Base-by-base conservation (phyloP, 805 yeast species). In the Debaryomyces hansenii region DNA sequence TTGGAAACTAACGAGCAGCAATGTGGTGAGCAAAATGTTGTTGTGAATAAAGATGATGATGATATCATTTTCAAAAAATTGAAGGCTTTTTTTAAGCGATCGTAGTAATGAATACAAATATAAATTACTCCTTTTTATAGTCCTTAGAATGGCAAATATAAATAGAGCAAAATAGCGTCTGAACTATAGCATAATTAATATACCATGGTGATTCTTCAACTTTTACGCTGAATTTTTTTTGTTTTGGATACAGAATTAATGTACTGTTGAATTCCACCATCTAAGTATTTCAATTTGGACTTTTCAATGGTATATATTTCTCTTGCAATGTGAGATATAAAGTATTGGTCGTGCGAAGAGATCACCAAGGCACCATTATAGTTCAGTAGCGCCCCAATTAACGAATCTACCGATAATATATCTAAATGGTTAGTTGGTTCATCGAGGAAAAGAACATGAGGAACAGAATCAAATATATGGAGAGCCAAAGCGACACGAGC, bases 371-470 rank as follows among this genome's bases (percentile, higher is more conserved):
- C 90, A 67, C 90, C 86, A 70, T 95, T 94, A 82, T 96, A 90
- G 59, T 95, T 88, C 78, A 83, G 82, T 79, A 90, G 82, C 91
- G 90, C 90, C 90, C 90, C 85, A 73, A 86, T 95, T 77, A 90
- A 84, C 97, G 97, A 90, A 67, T 94, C 95, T 66, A 90, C 97
- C 79, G 90, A 90, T 66, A 88, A 96, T 62, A 95, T 90, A 80
- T 92, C 99, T 87, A 92, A 88, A 83, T 92, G 99, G 87, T 92
- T 92, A 70, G 99, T 92, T 79, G 99, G 99, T 84, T 92, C 99
- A 82, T 92, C 99, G 74, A 92, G 85, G 77, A 92, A 81, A 75
- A 92, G 82, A 70, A 92, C 92, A 77, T 87, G 92, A 67, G 97
- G 38, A 7, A 21, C 18, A 35, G 38, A 35, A 18, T n/a, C 38